phyloP scores from a whole-genome alignment of 2,329 filamentous ascomycete genomes.

The Fusarium sp. region DNA sequence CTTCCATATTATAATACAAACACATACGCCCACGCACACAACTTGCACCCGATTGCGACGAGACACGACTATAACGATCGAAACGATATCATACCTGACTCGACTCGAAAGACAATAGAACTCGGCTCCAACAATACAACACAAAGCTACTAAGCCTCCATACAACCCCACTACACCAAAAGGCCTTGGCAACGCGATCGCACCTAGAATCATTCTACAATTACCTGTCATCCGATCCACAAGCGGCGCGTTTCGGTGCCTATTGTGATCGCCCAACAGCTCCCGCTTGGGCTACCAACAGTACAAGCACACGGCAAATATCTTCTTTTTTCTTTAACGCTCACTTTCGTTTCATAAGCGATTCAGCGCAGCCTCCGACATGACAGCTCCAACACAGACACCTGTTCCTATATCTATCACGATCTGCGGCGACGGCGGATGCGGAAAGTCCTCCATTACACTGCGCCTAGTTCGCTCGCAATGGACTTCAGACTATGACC shows the following conservation, averaged over 20 bases:
- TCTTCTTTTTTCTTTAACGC: background rate
- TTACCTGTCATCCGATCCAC: constrained; percentile 14
- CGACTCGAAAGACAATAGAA: background rate
- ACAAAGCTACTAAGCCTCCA: background rate
- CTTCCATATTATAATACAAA: constrained; percentile 9
- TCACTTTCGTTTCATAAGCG: background rate
- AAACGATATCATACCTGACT: constrained; percentile 13
- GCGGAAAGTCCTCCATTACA: constrained; percentile 86
- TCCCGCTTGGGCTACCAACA: constrained; percentile 3
- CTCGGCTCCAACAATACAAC: background rate
- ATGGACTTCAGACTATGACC: constrained; percentile 87
- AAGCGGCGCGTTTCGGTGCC: constrained; percentile 23
- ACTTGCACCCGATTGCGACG: constrained; percentile 10
- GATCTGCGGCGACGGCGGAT: constrained; percentile 87
- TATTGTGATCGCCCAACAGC: constrained; percentile 17
- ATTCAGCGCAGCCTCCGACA: constrained; percentile 5
- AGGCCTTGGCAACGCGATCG: constrained; percentile 10
- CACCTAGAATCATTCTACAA: constrained; percentile 27
- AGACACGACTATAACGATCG: constrained; percentile 24
- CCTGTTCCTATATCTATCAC: constrained; percentile 76
- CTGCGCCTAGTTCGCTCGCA: constrained; percentile 82
- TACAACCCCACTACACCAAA: background rate
- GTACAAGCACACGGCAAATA: background rate
- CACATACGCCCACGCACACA: background rate
- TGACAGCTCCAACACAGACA: constrained; percentile 37